Evolutionary conservation across 176 grass and related monocot genomes (phyloP).

Genomic region (Dendrocalamus sinicus): DNA sequence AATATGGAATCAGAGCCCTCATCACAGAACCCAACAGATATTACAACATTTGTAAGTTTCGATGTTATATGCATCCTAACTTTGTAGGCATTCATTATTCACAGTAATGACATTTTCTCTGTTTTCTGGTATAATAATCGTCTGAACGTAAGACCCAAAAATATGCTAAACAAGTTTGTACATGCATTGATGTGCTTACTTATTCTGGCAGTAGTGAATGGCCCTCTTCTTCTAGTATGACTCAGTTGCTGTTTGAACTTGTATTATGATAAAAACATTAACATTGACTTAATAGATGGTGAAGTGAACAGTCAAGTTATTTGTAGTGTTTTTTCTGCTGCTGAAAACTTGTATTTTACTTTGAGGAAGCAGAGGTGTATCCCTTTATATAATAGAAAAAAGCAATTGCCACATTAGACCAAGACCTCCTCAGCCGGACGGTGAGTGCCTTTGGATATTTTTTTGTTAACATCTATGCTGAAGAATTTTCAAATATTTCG

Average conservation of each 20-base stretch:
- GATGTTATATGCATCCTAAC: slow-evolving; percentile 17
- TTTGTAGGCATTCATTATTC: slow-evolving; percentile 15
- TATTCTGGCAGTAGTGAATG: slow-evolving; percentile 1
- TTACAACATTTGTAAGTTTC: slow-evolving; percentile 85
- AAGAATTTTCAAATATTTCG: slow-evolving; percentile 22
- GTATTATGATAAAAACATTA: background rate
- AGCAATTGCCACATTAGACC: too few relatives aligned
- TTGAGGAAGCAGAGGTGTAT: slow-evolving; percentile 5
- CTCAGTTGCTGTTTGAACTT: slow-evolving; percentile 13
- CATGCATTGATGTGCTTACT: background rate
- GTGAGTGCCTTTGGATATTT: slow-evolving; percentile 54
- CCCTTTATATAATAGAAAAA: slow-evolving; percentile 13
- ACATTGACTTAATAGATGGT: background rate
- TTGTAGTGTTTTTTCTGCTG: background rate
- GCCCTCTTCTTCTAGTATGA: background rate
- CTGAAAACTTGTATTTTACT: slow-evolving; percentile 4
- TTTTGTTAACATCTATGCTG: slow-evolving; percentile 23
- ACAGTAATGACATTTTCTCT: slow-evolving; percentile 8
- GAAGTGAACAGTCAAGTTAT: slow-evolving; percentile 20
- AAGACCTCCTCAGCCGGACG: slow-evolving; percentile 92
- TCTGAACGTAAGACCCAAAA: background rate
- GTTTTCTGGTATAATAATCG: background rate
- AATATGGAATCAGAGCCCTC: slow-evolving; percentile 75
- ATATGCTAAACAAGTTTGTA: background rate
- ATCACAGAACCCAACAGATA: slow-evolving; percentile 82